Evolutionary conservation across 768 basidiomycete genomes (phyloP), one percentile per base, ranked within the genome.

Genomic region (Psilocybe sp.): DNA sequence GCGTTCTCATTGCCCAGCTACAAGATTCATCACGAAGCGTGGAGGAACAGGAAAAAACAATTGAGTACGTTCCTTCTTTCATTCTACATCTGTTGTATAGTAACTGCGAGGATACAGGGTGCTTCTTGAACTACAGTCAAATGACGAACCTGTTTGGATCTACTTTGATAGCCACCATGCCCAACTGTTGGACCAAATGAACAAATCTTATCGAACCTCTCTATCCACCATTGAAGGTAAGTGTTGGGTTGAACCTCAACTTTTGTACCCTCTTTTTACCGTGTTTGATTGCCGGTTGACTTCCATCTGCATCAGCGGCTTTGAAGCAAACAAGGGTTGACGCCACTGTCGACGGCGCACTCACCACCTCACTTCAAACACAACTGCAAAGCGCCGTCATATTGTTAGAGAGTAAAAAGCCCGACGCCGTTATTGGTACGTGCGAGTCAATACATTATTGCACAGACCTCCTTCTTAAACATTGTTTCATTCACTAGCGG

Each of bases 21-120:
- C 84, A 89, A 65, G 92, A 98, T 58, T 78, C 87, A 3, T 77
- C 71, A 44, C 78, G 91, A 44, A 84, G 80, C 40, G 78, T 93
- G 4, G 97, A 99, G 55, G 96, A 98, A 56, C 93, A 97, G 52
- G 95, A 98, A 70, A 93, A 91, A 73, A 97, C 91, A 1, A 88
- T 99, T 47, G 95, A 98, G 97, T 93, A 60, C 15, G 50, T 38
- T 44, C 23, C 35, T 12, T 43, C 32, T 16, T 40, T 10, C 44
- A 36, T n/a, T 10, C 42, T 34, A 37, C 36, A 32, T 51, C 11
- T 28, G 15, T 31, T 32, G 32, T 28, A 31, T 34, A 14, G 40
- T 40, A 49, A 41, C 31, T 38, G 44, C 20, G n/a, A 18, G 33
- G 46, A 40, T 48, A 9, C 56, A 98, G 96, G 60, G 87, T 98